Conservation (phyloP, 371 early-diverging fungal species). For the Zychaea mexicana region DNA sequence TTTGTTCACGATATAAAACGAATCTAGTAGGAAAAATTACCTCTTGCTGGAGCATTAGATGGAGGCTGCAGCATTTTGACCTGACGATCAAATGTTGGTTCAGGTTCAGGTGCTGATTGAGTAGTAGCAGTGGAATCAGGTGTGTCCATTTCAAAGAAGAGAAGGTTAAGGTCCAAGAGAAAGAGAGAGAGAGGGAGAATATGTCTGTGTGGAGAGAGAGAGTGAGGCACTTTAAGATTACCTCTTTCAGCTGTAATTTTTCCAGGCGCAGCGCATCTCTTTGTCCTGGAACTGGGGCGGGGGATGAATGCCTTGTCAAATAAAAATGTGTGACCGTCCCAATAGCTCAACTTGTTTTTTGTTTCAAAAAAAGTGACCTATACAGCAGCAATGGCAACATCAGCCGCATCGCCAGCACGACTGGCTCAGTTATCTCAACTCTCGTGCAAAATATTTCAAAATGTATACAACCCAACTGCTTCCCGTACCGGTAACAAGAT, state of each 20-base stretch:
- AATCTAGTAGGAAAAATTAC: slow-evolving; percentile 17
- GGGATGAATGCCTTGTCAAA: too few relatives aligned
- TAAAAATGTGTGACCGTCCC: too few relatives aligned
- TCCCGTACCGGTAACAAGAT: slow-evolving; percentile 77
- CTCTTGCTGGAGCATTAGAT: slow-evolving; percentile 25
- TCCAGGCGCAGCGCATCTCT: too few relatives aligned
- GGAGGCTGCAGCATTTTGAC: slow-evolving; percentile 38
- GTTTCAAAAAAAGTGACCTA: neutral
- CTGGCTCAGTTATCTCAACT: slow-evolving; percentile 63
- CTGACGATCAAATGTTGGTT: slow-evolving; percentile 22
- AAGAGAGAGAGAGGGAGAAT: too few relatives aligned
- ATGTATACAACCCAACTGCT: slow-evolving; percentile 72
- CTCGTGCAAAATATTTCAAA: slow-evolving; percentile 68
- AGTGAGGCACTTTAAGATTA: too few relatives aligned
- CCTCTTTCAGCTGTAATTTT: too few relatives aligned
- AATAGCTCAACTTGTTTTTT: neutral
- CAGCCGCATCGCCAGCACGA: slow-evolving; percentile 25
- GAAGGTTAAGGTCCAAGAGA: too few relatives aligned
- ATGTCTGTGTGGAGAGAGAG: too few relatives aligned
- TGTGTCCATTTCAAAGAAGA: too few relatives aligned
- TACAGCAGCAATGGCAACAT: slow-evolving; percentile 7
- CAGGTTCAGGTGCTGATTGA: neutral
- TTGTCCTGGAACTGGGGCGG: too few relatives aligned
- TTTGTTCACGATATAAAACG: neutral
- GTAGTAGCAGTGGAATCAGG: neutral